Conservation (phyloP, 257 asterid species). For the Galeopsis tetrahit region DNA sequence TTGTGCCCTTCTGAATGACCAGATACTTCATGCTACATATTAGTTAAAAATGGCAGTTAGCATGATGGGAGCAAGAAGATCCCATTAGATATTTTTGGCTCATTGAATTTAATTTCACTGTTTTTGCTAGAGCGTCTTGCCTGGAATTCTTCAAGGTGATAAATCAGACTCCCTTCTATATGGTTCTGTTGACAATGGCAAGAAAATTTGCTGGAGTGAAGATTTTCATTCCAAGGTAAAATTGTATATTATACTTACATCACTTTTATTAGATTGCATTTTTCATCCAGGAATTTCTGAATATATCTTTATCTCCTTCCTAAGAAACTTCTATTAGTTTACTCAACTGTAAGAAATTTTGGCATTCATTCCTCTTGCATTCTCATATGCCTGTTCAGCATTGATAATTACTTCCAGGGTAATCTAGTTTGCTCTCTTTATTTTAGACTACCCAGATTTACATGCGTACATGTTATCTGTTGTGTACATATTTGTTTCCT, state of each 20-base stretch:
- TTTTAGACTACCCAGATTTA: conserved; percentile 13
- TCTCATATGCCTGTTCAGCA: conserved; percentile 4
- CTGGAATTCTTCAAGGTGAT: conserved; percentile 98
- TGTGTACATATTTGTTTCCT: conserved; percentile 17
- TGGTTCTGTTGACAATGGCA: conserved; percentile 97
- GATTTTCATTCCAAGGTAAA: conserved; percentile 91
- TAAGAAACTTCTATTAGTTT: background rate
- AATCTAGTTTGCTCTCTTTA: background rate
- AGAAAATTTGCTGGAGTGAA: conserved; percentile 91
- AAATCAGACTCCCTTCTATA: conserved; percentile 91
- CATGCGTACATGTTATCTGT: background rate
- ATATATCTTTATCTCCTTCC: conserved; percentile 22
- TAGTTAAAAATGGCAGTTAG: conserved; percentile 2
- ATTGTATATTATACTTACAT: background rate
- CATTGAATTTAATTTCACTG: conserved; percentile 23
- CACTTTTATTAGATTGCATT: conserved; percentile 11
- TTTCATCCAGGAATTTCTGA: background rate
- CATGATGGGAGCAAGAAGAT: conserved; percentile 15
- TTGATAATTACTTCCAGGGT: conserved; percentile 7
- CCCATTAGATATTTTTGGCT: conserved; percentile 18
- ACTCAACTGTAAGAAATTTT: conserved; percentile 9
- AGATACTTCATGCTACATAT: background rate
- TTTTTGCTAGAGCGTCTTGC: conserved; percentile 81
- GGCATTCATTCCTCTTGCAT: background rate
- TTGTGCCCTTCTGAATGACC: conserved; percentile 9